phyloP scores from a whole-genome alignment of 1,284 basidiomycete genomes.

The Puccinia horiana region DNA sequence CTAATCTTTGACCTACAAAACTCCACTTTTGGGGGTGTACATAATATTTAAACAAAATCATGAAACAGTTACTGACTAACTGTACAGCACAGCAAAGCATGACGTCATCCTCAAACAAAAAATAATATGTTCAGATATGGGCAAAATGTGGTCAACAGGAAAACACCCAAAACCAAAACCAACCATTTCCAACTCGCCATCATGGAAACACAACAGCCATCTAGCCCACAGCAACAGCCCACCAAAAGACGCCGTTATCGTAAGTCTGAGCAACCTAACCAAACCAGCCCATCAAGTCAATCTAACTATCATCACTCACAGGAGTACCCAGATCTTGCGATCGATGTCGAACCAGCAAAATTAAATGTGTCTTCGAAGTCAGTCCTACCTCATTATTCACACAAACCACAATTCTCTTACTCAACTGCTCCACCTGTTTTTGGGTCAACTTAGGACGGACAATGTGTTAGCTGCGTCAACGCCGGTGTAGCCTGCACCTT shows the following conservation, averaged over 20 bases:
- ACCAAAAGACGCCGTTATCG: slow-evolving; percentile 6
- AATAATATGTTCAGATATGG: too few species aligned
- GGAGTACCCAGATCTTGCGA: slow-evolving; percentile 45
- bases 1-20: too few species aligned
- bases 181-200: too few species aligned
- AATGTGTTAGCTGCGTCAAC: slow-evolving; percentile 28
- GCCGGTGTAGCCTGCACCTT: slow-evolving; percentile 34
- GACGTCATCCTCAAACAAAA: too few species aligned
- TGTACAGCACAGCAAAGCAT: too few species aligned
- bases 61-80: too few species aligned
- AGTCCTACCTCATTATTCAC: background rate
- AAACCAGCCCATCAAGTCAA: background rate
- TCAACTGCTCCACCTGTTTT: background rate
- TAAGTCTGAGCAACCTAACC: background rate
- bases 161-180: too few species aligned
- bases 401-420: background rate
- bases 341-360: slow-evolving; percentile 40
- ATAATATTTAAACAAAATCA: too few species aligned
- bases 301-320: background rate
- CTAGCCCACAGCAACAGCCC: background rate
- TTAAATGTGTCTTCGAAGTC: slow-evolving; percentile 48
- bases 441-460: slow-evolving; percentile 16
- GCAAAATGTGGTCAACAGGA: background rate
- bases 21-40: too few species aligned
- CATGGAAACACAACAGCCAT: background rate